Percentiles rank a stretch among this genome's conserved stretches.
phyloP scores from a whole-genome alignment of 139 green algal species.

The Chlorella sp. region DNA sequence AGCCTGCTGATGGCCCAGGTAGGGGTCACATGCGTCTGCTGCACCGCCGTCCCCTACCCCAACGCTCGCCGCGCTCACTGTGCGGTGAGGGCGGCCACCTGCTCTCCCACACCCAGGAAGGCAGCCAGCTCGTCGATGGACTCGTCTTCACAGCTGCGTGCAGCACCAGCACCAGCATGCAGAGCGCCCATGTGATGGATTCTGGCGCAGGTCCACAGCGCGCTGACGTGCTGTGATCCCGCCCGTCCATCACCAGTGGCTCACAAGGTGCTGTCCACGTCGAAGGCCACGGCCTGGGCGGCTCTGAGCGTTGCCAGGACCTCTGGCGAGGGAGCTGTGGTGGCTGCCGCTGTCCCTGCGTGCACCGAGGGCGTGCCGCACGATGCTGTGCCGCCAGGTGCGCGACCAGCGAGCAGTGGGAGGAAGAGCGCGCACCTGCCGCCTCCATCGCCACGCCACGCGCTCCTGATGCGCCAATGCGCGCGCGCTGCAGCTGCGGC shows the following conservation, averaged over 20 bases:
- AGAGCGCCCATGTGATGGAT: neutral
- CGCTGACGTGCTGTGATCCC: neutral
- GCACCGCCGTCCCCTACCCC: too few relatives aligned
- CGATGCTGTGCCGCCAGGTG: too few relatives aligned
- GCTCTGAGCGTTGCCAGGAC: neutral
- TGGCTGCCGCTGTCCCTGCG: neutral
- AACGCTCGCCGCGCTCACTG: too few relatives aligned
- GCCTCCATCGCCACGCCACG: too few relatives aligned
- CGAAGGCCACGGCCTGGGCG: slow-evolving; percentile 53
- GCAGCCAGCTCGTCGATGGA: slow-evolving; percentile 95
- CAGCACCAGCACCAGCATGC: neutral
- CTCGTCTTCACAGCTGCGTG: slow-evolving; percentile 83
- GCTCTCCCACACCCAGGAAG: slow-evolving; percentile 81
- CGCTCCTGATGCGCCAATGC: too few relatives aligned
- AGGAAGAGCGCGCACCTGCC: too few relatives aligned
- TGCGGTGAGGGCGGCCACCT: slow-evolving; percentile 79
- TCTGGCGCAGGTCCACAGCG: neutral
- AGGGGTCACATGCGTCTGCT: neutral
- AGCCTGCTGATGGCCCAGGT: too few relatives aligned
- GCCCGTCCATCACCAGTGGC: neutral
- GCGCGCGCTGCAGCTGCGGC: too few relatives aligned
- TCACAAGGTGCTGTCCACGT: slow-evolving; percentile 97
- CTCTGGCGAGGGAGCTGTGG: neutral
- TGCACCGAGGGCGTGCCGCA: neutral
- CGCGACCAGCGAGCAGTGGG: too few relatives aligned